Percentiles rank a stretch among this genome's conserved stretches.
These are phyloP conservation scores for Lasiodiplodia sp. DNA, from an alignment of 2,329 filamentous ascomycete genomes.

Conservation along the genomic window DNA sequence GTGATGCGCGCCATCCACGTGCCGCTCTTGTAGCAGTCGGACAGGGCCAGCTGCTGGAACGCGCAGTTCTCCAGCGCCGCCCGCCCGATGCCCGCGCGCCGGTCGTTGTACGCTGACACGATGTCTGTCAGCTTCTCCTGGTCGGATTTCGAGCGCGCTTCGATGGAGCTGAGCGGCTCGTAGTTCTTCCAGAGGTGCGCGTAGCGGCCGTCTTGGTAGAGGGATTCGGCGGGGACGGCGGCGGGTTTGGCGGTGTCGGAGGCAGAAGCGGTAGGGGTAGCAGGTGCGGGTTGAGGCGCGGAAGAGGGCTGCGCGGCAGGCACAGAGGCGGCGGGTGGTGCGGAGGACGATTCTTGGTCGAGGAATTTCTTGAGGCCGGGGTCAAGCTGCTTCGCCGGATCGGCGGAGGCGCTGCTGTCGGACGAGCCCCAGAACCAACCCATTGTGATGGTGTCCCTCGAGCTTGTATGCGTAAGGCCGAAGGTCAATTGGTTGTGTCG, in stretches of 20 bases:
- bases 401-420: conserved; percentile 51
- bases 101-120: conserved; percentile 82
- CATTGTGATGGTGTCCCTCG: conserved; percentile 51
- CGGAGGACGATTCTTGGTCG: conserved; percentile 72
- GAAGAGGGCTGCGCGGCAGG: conserved; percentile 19
- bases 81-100: conserved; percentile 76
- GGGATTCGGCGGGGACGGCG: conserved; percentile 59
- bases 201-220: conserved; percentile 74
- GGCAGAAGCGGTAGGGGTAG: not conserved
- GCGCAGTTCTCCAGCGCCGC: conserved; percentile 95
- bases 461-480: not conserved
- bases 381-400: conserved; percentile 79
- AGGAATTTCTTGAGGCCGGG: conserved; percentile 85
- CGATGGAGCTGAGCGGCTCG: conserved; percentile 72
- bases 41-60: conserved; percentile 82
- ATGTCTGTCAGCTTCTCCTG: conserved; percentile 83
- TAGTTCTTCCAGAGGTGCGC: conserved; percentile 95
- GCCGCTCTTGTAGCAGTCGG: conserved; percentile 78
- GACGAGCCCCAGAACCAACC: conserved; percentile 68
- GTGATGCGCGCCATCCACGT: conserved; percentile 72
- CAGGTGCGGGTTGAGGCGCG: conserved; percentile 32
- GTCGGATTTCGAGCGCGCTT: conserved; percentile 73
- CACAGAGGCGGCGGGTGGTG: conserved; percentile 38
- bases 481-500: not conserved
- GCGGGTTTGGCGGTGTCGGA: conserved; percentile 36